Base-by-base conservation (phyloP, 345 rosid genomes). In the Brassica juncea region DNA sequence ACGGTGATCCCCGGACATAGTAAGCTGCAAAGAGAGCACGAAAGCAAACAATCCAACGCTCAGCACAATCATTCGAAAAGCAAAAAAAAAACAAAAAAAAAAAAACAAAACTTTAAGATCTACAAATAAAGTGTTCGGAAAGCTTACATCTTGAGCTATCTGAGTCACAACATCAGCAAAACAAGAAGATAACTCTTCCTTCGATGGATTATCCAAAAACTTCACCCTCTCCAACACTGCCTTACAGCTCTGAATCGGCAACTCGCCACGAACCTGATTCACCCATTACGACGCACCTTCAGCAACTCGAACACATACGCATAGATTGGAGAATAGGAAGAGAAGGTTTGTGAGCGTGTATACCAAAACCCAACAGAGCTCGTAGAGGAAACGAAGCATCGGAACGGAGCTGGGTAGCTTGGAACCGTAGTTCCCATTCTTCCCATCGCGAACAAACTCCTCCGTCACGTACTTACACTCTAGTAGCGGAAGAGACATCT, bases 91-190 rank as follows among this genome's bases (percentile, higher is more conserved):
- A 25, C 70, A 62, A 71, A 68, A 63, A 54, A 71, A 54, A 65
- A 70, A 6, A 1, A 30, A 25, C 70, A 62, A 71, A 57, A 35
- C 25, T 61, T 34, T 8, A 14, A 47, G 72, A 37, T 31, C 35
- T 8, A 49, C 10, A 10, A 11, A 74, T 19, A 74, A 74, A 49
- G 25, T 21, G 66, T 37, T 16, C 8, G 21, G 32, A 69, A 44
- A 62, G 64, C 90, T 75, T 80, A 96, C 99, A 37, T 96, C 99
- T 77, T 88, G 98, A 77, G 97, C 97, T 84, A 96, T 88, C 85
- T 96, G 99, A 42, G 97, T 80, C 21, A 93, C 83, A 32, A 96
- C 84, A 84, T 96, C 99, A 0, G 97, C 91, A 57, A 92, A 89
- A 74, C 77, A 80, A 4, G 97, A 93, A 30, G 84, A 94, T 73